Conservation (phyloP, 495 filamentous ascomycete species). For the Penicillium macrosclerotiorum region DNA sequence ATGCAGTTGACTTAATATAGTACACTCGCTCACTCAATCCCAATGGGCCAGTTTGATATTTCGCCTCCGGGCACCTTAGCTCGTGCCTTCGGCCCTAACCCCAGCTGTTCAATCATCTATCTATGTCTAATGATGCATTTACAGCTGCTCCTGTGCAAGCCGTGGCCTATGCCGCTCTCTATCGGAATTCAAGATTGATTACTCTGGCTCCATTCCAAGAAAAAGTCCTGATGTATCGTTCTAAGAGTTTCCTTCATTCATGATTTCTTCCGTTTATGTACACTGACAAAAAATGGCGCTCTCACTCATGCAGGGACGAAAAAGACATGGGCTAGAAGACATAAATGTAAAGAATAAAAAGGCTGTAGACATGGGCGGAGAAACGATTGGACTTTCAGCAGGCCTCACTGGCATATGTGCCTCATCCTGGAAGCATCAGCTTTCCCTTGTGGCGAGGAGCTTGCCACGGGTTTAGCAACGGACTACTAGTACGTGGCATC, state of each 20-base stretch:
- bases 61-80: too few relatives aligned
- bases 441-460: too few relatives aligned
- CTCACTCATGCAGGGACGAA: constrained; percentile 21
- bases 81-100: too few relatives aligned
- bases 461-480: not conserved
- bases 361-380: not conserved
- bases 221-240: not conserved
- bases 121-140: too few relatives aligned
- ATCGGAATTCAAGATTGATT: not conserved
- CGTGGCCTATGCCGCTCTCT: too few relatives aligned
- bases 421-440: too few relatives aligned
- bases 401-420: not conserved
- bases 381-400: not conserved
- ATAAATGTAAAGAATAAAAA: constrained; percentile 1
- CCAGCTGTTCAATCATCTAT: too few relatives aligned
- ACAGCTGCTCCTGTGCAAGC: too few relatives aligned
- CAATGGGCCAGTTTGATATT: too few relatives aligned
- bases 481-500: not conserved
- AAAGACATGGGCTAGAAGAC: constrained; percentile 1
- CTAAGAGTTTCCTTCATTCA: constrained; percentile 1
- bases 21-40: too few relatives aligned
- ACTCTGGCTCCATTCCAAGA: not conserved
- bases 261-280: constrained; percentile 27
- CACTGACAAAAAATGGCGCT: constrained; percentile 10
- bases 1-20: too few relatives aligned